These are phyloP conservation scores for Termitomyces sp. DNA, from an alignment of 768 basidiomycete genomes.

Conservation along the genomic window DNA sequence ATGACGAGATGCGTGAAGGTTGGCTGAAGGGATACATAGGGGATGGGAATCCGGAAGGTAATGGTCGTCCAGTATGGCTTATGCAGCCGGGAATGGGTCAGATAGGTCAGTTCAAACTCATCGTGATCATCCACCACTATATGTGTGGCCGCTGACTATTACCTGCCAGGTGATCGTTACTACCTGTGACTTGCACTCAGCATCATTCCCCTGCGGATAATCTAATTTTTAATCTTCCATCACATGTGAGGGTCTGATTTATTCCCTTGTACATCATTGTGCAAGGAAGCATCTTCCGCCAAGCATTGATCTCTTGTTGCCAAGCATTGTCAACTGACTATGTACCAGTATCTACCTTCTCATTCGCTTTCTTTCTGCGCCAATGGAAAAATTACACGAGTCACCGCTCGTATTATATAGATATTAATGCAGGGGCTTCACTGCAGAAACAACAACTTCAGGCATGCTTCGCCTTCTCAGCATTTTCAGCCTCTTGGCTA, in stretches of 20 bases:
- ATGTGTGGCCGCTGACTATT: conserved; percentile 9
- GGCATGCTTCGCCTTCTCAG: neutral
- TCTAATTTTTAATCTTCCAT: neutral
- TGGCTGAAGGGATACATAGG: conserved; percentile 61
- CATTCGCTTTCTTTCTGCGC: neutral
- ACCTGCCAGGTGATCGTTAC: conserved; percentile 36
- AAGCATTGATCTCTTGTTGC: neutral
- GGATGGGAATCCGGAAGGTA: conserved; percentile 44
- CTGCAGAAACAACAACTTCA: neutral
- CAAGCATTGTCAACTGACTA: conserved; percentile 1
- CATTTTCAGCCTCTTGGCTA: neutral
- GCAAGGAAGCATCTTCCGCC: neutral
- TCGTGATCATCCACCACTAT: neutral
- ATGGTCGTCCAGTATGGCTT: conserved; percentile 70
- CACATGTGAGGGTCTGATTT: conserved; percentile 19
- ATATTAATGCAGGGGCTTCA: neutral
- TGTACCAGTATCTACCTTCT: too few relatives aligned
- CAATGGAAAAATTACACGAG: neutral
- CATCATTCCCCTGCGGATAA: conserved; percentile 2
- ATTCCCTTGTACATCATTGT: neutral
- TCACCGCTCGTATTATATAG: neutral
- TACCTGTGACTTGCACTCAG: conserved; percentile 25
- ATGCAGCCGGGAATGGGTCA: conserved; percentile 90
- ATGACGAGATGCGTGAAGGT: conserved; percentile 71
- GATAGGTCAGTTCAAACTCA: conserved; percentile 46